Conservation (phyloP, 2,329 filamentous ascomycete species). For the Pseudogymnoascus sp. region DNA sequence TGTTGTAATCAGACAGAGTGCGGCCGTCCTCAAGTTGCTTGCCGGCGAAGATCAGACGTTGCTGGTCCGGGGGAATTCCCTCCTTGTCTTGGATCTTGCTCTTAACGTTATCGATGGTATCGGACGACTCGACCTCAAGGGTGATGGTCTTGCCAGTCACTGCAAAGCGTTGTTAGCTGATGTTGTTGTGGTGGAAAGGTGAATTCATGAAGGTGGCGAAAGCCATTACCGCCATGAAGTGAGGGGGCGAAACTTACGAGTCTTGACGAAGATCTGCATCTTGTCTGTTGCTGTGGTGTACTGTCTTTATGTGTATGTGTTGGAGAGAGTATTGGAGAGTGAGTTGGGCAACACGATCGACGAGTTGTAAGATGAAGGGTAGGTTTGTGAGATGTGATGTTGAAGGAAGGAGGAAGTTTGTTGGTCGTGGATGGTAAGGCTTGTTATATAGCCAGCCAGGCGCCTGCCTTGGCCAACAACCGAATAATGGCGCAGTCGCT, state of each 20-base stretch:
- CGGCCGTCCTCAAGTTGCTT: too few relatives aligned
- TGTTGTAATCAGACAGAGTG: conserved; percentile 59
- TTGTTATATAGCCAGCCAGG: conserved; percentile 14
- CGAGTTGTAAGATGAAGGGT: background rate
- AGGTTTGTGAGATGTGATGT: conserved; percentile 5
- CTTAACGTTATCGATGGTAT: conserved; percentile 96
- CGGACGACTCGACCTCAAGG: conserved; percentile 78
- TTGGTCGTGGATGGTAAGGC: conserved; percentile 14
- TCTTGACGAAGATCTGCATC: conserved; percentile 99
- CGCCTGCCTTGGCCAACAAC: conserved; percentile 8
- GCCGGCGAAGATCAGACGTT: conserved; percentile 44
- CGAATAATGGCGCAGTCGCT: conserved; percentile 7
- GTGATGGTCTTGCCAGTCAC: conserved; percentile 95
- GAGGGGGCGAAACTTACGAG: conserved; percentile 57
- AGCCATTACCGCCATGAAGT: conserved; percentile 16
- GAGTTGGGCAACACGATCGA: conserved; percentile 13
- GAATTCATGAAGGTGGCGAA: conserved; percentile 31
- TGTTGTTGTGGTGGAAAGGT: conserved; percentile 61
- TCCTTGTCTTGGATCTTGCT: conserved; percentile 97
- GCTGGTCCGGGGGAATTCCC: conserved; percentile 91
- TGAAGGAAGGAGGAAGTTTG: conserved; percentile 10
- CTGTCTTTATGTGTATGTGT: conserved; percentile 10
- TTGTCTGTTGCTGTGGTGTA: conserved; percentile 14
- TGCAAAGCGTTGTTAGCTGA: conserved; percentile 55
- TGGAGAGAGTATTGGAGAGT: conserved; percentile 11